Base-by-base conservation (phyloP, 805 yeast species). In the Candida easanensis region DNA sequence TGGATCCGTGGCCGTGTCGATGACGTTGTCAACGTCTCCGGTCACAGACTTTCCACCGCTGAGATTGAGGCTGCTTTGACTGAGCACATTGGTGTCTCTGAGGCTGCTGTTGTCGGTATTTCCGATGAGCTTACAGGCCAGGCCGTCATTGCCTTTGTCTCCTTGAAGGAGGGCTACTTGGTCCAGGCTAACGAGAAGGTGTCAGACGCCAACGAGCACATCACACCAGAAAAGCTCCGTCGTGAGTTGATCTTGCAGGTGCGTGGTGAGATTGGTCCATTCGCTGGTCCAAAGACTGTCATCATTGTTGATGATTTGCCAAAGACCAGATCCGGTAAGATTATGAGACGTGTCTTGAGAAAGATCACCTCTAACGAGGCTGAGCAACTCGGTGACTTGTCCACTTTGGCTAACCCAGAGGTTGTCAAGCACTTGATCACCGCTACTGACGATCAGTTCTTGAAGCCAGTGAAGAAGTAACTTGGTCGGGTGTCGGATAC, bases 1-100 rank as follows among this genome's bases (percentile, higher is more conserved):
- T 93, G 98, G 97, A 91, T 93, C 65, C 79, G 91, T 67, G 99
- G 99, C 59, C 84, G 99, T 68, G 97, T 93, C 51, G 98, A 93
- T 65, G 99, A 93, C 60, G 98, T 93, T 46, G 99, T 91, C 54
- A 93, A 93, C 62, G 98, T 93, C 31, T 84, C 95, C 41, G 99
- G 99, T 54, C 99, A 93, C 70, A 83, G 99, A 68, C 76, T 93
- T 54, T 88, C 97, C n/a, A 91, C 99, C 36, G 95, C 98, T 19
- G 99, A 93, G 71, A 93, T 93, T 56, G 99, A 93, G 70, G 84
- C 96, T 34, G 93, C 96, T 28, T 73, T 90, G 57, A 75, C 81
- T 52, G 89, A 84, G 61, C 88, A 88, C 69, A 73, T 73, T 28
- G 72, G 77, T 52, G 97, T 93, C 41, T 84, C 88, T 36, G 99